phyloP scores from a whole-genome alignment of 2,329 filamentous ascomycete genomes.

The Hansfordia pulvinata region DNA sequence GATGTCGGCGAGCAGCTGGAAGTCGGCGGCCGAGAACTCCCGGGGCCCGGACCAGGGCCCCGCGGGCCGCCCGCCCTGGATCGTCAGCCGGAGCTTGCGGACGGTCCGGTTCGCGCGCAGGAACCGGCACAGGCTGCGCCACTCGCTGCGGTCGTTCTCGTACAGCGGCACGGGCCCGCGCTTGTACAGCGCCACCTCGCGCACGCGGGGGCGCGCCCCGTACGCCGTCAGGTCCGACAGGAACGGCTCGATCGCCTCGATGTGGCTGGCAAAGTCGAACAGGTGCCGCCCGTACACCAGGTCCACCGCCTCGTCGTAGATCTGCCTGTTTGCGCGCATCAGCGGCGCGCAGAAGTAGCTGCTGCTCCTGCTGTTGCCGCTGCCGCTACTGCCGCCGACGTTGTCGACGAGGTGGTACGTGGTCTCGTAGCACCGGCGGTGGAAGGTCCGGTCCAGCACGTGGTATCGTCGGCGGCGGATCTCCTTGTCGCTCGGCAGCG shows the following conservation, averaged over 20 bases:
- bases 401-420: slow-evolving; percentile 38
- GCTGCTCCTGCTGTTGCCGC: too few species aligned
- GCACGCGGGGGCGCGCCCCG: slow-evolving; percentile 30
- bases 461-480: slow-evolving; percentile 23
- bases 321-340: slow-evolving; percentile 28
- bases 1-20: slow-evolving; percentile 28
- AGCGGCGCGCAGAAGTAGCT: slow-evolving; percentile 30
- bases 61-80: slow-evolving; percentile 38
- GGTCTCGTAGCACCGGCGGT: slow-evolving; percentile 30
- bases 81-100: slow-evolving; percentile 30
- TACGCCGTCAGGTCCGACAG: slow-evolving; percentile 40
- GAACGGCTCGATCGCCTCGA: slow-evolving; percentile 48
- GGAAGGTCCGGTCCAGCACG: slow-evolving; percentile 23
- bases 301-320: slow-evolving; percentile 41
- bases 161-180: slow-evolving; percentile 36
- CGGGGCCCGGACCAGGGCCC: slow-evolving; percentile 33
- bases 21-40: slow-evolving; percentile 28
- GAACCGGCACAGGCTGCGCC: slow-evolving; percentile 36
- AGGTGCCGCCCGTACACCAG: slow-evolving; percentile 40
- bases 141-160: slow-evolving; percentile 41
- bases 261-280: slow-evolving; percentile 45
- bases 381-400: slow-evolving; percentile 14
- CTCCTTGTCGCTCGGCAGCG: slow-evolving; percentile 9
- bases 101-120: slow-evolving; percentile 24
- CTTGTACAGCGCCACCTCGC: slow-evolving; percentile 39